These are phyloP conservation scores for Pyrenochaeta sp. DNA, from an alignment of 2,329 filamentous ascomycete genomes.

Conservation along the genomic window DNA sequence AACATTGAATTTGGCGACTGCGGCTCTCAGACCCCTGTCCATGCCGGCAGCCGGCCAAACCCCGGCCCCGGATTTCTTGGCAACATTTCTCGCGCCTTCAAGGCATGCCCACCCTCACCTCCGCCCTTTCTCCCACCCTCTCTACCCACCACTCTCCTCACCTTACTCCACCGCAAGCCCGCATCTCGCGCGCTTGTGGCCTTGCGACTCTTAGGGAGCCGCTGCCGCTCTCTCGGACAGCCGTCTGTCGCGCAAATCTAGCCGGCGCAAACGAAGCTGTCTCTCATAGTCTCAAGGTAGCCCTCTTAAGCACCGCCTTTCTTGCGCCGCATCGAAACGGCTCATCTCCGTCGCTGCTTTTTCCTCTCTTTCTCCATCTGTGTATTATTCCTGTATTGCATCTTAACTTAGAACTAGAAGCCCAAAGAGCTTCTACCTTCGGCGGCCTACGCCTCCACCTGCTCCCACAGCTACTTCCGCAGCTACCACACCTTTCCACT, in stretches of 20 bases:
- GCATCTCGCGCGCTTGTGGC: constrained; percentile 7
- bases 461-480: constrained; percentile 11
- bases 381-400: no score
- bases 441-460: no score
- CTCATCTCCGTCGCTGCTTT: no score
- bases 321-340: no score
- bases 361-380: constrained; percentile 21
- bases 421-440: no score
- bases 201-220: constrained; percentile 3
- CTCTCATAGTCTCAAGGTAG: no score
- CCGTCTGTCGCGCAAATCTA: constrained; percentile 1
- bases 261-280: no score
- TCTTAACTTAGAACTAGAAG: no score
- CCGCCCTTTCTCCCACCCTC: no score
- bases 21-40: constrained; percentile 8
- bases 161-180: constrained; percentile 10
- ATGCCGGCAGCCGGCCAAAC: constrained; percentile 20
- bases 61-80: constrained; percentile 23
- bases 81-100: no score
- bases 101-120: no score
- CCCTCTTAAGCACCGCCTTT: no score
- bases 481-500: constrained; percentile 5
- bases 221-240: constrained; percentile 3
- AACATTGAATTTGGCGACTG: constrained; percentile 23
- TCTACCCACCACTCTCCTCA: constrained; percentile 12